These are phyloP conservation scores for Lyophyllum decastes DNA, from an alignment of 768 basidiomycete species.

Conservation along the genomic window DNA sequence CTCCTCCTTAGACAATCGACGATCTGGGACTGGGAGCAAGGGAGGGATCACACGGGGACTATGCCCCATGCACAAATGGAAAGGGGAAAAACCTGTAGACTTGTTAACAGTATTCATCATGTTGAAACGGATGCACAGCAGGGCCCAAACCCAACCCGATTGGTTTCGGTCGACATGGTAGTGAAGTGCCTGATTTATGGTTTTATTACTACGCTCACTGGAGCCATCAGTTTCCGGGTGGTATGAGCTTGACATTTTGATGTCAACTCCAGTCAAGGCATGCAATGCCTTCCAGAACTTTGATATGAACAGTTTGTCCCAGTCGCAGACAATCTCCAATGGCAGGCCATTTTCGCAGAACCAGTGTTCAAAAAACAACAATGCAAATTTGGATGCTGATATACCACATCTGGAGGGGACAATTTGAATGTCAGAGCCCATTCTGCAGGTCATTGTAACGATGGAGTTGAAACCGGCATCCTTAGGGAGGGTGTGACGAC, in stretches of 20 bases:
- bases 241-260: neutral
- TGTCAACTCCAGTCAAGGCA: neutral
- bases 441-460: too few species aligned
- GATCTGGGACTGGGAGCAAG: neutral
- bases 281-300: too few species aligned
- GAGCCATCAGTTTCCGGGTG: neutral
- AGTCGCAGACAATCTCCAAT: too few species aligned
- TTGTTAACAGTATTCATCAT: slow-evolving; percentile 30
- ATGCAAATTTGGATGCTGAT: too few species aligned
- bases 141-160: neutral
- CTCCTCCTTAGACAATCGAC: too few species aligned
- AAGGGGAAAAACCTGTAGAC: slow-evolving; percentile 28
- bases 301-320: too few species aligned
- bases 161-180: neutral
- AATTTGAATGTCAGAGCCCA: too few species aligned
- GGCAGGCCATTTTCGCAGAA: too few species aligned
- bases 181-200: neutral
- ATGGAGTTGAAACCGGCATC: too few species aligned
- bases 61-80: slow-evolving; percentile 25
- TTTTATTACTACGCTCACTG: neutral
- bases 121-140: neutral
- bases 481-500: too few species aligned
- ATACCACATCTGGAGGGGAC: too few species aligned
- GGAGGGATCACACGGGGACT: slow-evolving; percentile 25
- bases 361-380: too few species aligned